Conservation (phyloP, 2,329 filamentous ascomycete species). For the Penicillium sp. region DNA sequence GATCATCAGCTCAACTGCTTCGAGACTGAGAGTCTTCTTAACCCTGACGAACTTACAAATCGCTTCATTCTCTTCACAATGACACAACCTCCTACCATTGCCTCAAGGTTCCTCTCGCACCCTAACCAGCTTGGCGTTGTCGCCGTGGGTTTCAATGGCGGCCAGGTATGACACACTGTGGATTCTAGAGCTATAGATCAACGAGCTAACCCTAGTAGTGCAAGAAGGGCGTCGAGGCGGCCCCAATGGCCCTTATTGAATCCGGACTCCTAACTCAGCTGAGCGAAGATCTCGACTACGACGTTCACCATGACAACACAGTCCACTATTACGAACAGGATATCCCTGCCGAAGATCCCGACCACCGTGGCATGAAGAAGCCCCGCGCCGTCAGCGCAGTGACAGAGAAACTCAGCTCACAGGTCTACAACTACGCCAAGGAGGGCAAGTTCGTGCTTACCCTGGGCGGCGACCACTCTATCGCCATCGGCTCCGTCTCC, state of each 20-base stretch:
- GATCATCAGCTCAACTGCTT: constrained; percentile 16
- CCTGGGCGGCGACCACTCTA: constrained; percentile 91
- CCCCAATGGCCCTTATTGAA: constrained; percentile 83
- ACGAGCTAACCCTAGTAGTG: constrained; percentile 53
- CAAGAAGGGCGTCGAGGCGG: constrained; percentile 89
- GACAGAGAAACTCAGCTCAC: constrained; percentile 72
- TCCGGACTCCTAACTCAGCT: constrained; percentile 83
- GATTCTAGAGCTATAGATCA: background rate
- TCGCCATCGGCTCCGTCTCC: constrained; percentile 89
- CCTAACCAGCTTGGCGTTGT: constrained; percentile 83
- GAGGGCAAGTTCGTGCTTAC: constrained; percentile 86
- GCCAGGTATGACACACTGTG: constrained; percentile 65
- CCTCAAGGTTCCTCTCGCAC: constrained; percentile 74
- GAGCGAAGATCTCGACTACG: constrained; percentile 81
- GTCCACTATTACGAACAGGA: constrained; percentile 81
- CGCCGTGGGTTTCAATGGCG: constrained; percentile 93
- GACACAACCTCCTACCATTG: constrained; percentile 58
- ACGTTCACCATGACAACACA: constrained; percentile 75
- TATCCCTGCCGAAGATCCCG: constrained; percentile 68
- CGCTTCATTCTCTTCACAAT: constrained; percentile 34
- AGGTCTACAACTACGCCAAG: constrained; percentile 83
- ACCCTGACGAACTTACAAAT: background rate
- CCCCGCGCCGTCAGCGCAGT: constrained; percentile 82
- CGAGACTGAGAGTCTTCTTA: constrained; percentile 6
- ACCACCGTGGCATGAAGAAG: constrained; percentile 91